Evolutionary conservation across 2,329 filamentous ascomycete genomes (phyloP).

Genomic region (Alternaria infectoria): DNA sequence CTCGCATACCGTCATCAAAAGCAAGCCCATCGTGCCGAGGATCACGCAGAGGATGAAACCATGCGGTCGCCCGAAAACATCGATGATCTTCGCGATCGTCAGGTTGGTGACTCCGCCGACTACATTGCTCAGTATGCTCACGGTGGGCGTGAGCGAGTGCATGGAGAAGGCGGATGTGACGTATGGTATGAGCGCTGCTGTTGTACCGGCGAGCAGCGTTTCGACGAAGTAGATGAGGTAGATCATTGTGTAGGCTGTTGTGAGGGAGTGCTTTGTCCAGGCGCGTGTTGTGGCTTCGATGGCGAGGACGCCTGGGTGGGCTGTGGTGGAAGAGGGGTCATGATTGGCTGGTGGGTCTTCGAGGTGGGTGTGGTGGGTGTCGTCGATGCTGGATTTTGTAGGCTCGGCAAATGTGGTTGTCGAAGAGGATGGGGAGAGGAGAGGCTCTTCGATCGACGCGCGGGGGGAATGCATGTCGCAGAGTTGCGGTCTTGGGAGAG

Average conservation of each 20-base stretch:
- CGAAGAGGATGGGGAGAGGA: background rate
- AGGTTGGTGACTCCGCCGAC: slow-evolving; percentile 45
- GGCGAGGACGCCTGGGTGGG: slow-evolving; percentile 5
- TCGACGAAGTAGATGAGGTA: slow-evolving; percentile 51
- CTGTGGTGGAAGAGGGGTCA: background rate
- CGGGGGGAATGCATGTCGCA: background rate
- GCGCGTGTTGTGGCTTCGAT: slow-evolving; percentile 12
- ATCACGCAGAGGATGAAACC: slow-evolving; percentile 37
- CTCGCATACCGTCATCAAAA: slow-evolving; percentile 69
- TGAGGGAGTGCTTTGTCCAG: slow-evolving; percentile 6
- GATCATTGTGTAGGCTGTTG: slow-evolving; percentile 5
- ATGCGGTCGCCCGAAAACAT: slow-evolving; percentile 48
- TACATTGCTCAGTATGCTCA: slow-evolving; percentile 39
- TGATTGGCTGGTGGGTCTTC: background rate
- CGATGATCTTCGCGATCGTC: slow-evolving; percentile 47
- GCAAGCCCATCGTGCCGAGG: slow-evolving; percentile 50
- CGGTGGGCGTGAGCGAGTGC: slow-evolving; percentile 43
- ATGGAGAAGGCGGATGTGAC: slow-evolving; percentile 47
- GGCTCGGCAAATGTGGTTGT: background rate
- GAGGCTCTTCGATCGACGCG: background rate
- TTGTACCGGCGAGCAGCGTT: slow-evolving; percentile 49
- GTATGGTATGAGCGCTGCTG: slow-evolving; percentile 43
- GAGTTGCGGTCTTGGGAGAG: rapidly evolving
- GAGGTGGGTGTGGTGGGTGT: background rate
- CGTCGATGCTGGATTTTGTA: background rate